Percentiles rank a stretch among this genome's conserved stretches.
These are phyloP conservation scores for Clausena lansium DNA, from an alignment of 345 rosid species.

Conservation along the genomic window DNA sequence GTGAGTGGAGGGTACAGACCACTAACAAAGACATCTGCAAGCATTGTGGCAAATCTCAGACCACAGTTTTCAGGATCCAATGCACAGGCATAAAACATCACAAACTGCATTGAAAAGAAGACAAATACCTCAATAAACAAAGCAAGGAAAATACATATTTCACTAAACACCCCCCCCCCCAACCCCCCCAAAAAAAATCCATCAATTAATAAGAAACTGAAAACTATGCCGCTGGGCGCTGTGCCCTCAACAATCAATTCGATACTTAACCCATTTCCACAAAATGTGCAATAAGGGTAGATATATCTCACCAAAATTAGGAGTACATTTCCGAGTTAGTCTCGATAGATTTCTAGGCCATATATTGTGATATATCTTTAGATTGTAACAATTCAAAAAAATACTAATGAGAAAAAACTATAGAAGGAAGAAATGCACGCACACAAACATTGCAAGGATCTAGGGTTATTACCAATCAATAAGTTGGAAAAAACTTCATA, in stretches of 20 bases:
- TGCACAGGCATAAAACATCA: constrained; percentile 82
- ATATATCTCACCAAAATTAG: too few species aligned
- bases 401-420: too few species aligned
- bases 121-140: constrained; percentile 8
- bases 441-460: background rate
- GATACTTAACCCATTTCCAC: too few species aligned
- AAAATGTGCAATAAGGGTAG: too few species aligned
- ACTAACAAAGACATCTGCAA: constrained; percentile 50
- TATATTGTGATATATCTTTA: too few species aligned
- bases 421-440: background rate
- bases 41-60: constrained; percentile 52
- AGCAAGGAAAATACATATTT: background rate
- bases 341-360: too few species aligned
- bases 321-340: too few species aligned
- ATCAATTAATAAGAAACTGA: background rate
- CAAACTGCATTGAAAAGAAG: constrained; percentile 57
- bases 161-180: background rate
- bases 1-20: constrained; percentile 40
- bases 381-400: too few species aligned
- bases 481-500: too few species aligned
- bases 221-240: too few species aligned
- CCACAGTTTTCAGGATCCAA: constrained; percentile 86
- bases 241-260: too few species aligned
- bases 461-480: too few species aligned
- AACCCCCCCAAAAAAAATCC: background rate